These are phyloP conservation scores for Basipetospora sp. DNA, from an alignment of 2,329 filamentous ascomycete species.

Conservation along the genomic window DNA sequence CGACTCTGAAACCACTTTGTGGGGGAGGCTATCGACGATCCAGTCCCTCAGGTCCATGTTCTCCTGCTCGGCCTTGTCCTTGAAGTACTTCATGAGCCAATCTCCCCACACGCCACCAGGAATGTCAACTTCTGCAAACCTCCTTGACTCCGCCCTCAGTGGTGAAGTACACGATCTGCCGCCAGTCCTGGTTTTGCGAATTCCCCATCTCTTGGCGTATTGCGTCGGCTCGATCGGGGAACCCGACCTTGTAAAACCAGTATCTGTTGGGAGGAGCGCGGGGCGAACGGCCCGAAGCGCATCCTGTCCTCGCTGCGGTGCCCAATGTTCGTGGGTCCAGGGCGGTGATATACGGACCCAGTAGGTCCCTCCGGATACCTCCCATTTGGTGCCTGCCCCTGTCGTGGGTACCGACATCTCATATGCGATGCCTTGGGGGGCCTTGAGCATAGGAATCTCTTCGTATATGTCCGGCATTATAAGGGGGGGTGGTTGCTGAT, in stretches of 20 bases:
- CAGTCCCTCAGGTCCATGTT: constrained; percentile 12
- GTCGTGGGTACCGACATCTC: no score
- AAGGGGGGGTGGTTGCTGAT: no score
- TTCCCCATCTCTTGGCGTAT: constrained; percentile 16
- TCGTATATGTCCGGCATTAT: no score
- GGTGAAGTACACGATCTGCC: constrained; percentile 19
- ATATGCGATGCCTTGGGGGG: no score
- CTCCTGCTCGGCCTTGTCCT: constrained; percentile 7
- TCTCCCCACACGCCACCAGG: constrained; percentile 9
- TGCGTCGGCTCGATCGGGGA: constrained; percentile 12
- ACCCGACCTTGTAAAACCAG: neutral
- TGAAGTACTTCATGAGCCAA: constrained; percentile 11
- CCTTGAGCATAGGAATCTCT: no score
- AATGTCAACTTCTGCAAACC: constrained; percentile 5
- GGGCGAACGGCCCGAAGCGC: constrained; percentile 6
- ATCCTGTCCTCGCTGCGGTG: neutral
- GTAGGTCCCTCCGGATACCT: neutral
- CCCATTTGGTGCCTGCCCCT: no score
- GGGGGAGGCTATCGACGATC: constrained; percentile 8
- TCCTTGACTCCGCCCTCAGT: constrained; percentile 12
- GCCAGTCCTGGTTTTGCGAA: constrained; percentile 15
- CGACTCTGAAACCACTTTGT: constrained; percentile 6
- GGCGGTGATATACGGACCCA: neutral
- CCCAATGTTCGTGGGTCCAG: neutral
- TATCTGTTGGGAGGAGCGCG: constrained; percentile 13